Evolutionary conservation across 345 rosid genomes (phyloP).

Genomic region (Salix arbutifolia): DNA sequence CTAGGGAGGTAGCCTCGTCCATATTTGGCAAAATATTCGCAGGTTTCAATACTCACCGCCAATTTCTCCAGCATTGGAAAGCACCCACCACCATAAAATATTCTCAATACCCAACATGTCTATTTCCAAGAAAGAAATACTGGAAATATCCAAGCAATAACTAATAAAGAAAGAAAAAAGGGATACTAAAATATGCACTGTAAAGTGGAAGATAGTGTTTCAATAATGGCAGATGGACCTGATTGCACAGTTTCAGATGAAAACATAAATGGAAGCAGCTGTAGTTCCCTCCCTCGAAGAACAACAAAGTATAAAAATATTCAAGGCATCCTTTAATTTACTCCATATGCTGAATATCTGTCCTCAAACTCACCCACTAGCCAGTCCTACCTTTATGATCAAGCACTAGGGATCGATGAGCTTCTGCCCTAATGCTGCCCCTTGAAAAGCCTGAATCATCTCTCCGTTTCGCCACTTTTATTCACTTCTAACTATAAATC

Average conservation of each 20-base stretch:
- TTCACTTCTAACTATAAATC: background rate
- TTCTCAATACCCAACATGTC: background rate
- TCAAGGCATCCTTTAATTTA: background rate
- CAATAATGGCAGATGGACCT: background rate
- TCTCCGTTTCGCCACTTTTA: background rate
- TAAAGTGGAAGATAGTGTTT: background rate
- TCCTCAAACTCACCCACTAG: background rate
- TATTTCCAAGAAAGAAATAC: background rate
- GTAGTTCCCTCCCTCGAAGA: background rate
- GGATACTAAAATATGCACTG: background rate
- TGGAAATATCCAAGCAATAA: background rate
- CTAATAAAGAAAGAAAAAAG: background rate
- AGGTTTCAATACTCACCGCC: background rate
- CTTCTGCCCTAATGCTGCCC: background rate
- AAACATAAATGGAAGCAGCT: background rate
- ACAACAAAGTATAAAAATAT: background rate
- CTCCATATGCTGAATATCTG: background rate
- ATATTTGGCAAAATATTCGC: conserved; percentile 39
- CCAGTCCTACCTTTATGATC: no score
- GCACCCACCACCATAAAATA: background rate
- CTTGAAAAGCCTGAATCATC: background rate
- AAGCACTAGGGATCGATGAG: background rate
- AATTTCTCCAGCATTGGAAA: background rate
- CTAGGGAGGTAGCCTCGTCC: conserved; percentile 24
- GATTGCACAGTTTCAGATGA: conserved; percentile 7